Percentiles rank a stretch among this genome's conserved stretches.
These are phyloP conservation scores for Pseudopyrenochaeta lycopersici DNA, from an alignment of 2,329 filamentous ascomycete species.

Conservation along the genomic window DNA sequence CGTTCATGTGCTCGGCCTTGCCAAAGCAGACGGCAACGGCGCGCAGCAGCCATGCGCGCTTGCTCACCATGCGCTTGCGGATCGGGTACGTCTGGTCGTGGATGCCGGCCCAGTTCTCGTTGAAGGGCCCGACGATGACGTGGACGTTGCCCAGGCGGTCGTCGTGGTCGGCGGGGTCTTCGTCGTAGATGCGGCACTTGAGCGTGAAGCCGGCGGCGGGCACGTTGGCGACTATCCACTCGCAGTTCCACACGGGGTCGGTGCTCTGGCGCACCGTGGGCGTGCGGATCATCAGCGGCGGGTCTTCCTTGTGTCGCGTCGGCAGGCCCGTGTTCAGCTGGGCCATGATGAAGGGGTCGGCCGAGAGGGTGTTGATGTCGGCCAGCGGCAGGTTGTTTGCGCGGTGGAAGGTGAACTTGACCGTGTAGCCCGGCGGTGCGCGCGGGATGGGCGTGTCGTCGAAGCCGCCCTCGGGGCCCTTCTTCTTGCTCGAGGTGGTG, in stretches of 20 bases:
- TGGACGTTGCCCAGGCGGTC: constrained; percentile 90
- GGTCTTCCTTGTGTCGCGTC: constrained; percentile 85
- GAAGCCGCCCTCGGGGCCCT: constrained; percentile 76
- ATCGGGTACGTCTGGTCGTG: constrained; percentile 72
- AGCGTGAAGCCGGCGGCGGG: constrained; percentile 81
- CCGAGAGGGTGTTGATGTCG: constrained; percentile 78
- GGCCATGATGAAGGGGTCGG: constrained; percentile 83
- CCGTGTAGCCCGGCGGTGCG: constrained; percentile 79
- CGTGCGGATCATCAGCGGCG: constrained; percentile 76
- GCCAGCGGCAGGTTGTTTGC: constrained; percentile 83
- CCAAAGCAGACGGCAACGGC: constrained; percentile 71
- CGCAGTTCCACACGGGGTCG: constrained; percentile 81
- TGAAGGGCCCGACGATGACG: constrained; percentile 68
- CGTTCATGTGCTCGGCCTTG: constrained; percentile 71
- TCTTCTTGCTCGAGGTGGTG: constrained; percentile 38
- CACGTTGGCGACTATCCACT: constrained; percentile 90
- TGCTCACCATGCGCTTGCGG: constrained; percentile 86
- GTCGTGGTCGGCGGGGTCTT: constrained; percentile 85
- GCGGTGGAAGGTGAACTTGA: constrained; percentile 84
- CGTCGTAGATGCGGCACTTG: constrained; percentile 88
- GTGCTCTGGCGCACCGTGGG: constrained; percentile 76
- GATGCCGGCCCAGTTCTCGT: constrained; percentile 74
- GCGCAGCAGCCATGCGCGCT: constrained; percentile 81
- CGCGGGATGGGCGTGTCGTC: constrained; percentile 80
- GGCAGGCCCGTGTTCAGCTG: constrained; percentile 77